These are phyloP conservation scores for Pyrenophora seminiperda DNA, from an alignment of 2,329 filamentous ascomycete genomes.

Conservation along the genomic window DNA sequence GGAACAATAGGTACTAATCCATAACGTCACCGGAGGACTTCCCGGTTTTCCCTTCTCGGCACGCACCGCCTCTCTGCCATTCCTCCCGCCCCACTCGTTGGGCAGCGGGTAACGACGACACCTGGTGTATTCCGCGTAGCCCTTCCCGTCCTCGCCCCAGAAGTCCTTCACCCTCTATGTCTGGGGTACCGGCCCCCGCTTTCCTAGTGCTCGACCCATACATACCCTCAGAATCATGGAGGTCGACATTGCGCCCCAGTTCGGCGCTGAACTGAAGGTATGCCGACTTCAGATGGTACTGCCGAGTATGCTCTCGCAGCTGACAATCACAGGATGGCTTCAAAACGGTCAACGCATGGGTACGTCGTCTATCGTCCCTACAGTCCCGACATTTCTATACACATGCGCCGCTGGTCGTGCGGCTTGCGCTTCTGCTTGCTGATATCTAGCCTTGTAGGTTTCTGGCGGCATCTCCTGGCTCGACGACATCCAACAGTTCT, in stretches of 20 bases:
- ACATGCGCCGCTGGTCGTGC: conserved; percentile 14
- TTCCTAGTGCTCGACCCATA: conserved; percentile 23
- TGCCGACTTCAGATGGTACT: conserved; percentile 27
- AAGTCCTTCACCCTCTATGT: conserved; percentile 31
- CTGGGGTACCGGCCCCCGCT: conserved; percentile 30
- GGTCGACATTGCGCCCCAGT: conserved; percentile 80
- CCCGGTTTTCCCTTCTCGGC: conserved; percentile 32
- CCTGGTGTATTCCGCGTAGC: conserved; percentile 28
- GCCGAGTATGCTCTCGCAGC: conserved; percentile 32
- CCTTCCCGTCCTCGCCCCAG: conserved; percentile 24
- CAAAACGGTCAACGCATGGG: conserved; percentile 91
- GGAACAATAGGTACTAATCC: background rate
- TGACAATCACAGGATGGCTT: conserved; percentile 77
- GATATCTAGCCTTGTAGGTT: conserved; percentile 57
- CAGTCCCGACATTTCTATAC: background rate
- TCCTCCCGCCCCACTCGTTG: conserved; percentile 39
- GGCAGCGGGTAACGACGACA: conserved; percentile 23
- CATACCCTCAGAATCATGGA: conserved; percentile 64
- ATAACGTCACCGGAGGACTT: conserved; percentile 22
- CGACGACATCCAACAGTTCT: conserved; percentile 96
- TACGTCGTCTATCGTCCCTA: conserved; percentile 46
- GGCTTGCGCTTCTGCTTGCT: conserved; percentile 24
- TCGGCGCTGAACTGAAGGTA: conserved; percentile 94
- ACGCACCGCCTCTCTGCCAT: conserved; percentile 32
- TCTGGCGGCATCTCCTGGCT: conserved; percentile 89